Evolutionary conservation across 805 yeast species (phyloP).

Genomic region (Yarrowia keelungensis): DNA sequence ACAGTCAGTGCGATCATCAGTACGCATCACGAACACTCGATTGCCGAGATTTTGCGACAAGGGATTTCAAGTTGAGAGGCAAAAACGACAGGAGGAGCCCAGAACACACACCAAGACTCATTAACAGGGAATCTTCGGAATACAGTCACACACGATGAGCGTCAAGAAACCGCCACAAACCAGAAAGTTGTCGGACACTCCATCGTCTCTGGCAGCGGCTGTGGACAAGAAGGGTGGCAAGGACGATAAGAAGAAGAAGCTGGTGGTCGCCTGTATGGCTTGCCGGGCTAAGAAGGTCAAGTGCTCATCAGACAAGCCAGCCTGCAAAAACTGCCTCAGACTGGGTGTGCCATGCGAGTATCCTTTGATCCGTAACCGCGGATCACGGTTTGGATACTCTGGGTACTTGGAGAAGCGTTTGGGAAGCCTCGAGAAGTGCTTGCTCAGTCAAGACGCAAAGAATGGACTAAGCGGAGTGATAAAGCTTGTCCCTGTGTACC

Average conservation of each 20-base stretch:
- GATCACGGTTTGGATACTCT: conserved; percentile 50
- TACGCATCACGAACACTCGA: not conserved
- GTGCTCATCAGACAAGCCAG: conserved; percentile 52
- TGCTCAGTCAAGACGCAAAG: conserved; percentile 32
- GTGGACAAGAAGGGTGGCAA: conserved; percentile 12
- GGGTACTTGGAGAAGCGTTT: conserved; percentile 47
- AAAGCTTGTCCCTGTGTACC: conserved; percentile 24
- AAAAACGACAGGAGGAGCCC: not conserved
- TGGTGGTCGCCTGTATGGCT: conserved; percentile 50
- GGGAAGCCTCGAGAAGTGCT: conserved; percentile 41
- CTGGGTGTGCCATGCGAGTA: conserved; percentile 49
- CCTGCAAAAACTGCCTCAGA: conserved; percentile 50
- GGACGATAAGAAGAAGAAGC: conserved; percentile 43
- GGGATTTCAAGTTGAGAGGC: too few species aligned
- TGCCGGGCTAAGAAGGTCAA: conserved; percentile 52
- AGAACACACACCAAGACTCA: not conserved
- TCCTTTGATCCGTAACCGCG: conserved; percentile 50
- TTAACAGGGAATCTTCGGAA: not conserved
- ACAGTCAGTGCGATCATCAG: not conserved
- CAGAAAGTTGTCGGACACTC: conserved; percentile 18
- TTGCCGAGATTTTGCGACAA: conserved; percentile 5
- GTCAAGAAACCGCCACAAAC: conserved; percentile 36
- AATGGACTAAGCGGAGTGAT: conserved; percentile 21
- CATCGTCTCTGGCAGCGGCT: conserved; percentile 8
- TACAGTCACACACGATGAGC: conserved; percentile 4